phyloP scores from a whole-genome alignment of 2,329 filamentous ascomycete genomes.

The Colletotrichum musicola region DNA sequence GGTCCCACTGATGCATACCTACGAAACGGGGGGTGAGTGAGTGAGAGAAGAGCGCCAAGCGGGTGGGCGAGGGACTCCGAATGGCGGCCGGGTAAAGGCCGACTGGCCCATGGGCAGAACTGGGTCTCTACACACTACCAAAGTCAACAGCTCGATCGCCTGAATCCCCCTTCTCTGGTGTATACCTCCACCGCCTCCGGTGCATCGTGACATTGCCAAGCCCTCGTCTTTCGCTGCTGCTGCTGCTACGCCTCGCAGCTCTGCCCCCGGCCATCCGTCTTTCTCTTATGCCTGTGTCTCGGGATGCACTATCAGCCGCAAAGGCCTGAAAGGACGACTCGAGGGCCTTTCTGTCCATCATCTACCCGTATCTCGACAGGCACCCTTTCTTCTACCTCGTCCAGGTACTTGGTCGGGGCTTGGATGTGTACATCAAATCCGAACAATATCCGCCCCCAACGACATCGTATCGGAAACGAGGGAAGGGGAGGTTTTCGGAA shows the following conservation, averaged over 20 bases:
- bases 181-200: constrained; percentile 25
- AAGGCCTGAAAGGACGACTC: background rate
- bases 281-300: background rate
- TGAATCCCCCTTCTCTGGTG: background rate
- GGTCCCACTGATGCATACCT: constrained; percentile 17
- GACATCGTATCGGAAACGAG: constrained; percentile 13
- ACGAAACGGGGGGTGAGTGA: constrained; percentile 11
- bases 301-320: background rate
- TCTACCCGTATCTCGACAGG: background rate
- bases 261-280: background rate
- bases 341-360: background rate
- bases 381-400: too few species aligned
- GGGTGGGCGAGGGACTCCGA: constrained; percentile 20
- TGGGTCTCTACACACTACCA: background rate
- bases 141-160: background rate
- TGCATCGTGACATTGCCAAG: constrained; percentile 10
- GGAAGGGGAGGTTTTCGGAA: background rate
- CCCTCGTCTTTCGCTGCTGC: background rate
- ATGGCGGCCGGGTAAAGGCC: constrained; percentile 30
- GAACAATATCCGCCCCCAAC: background rate
- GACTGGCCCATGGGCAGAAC: constrained; percentile 4
- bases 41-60: background rate
- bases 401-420: background rate
- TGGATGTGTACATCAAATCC: background rate
- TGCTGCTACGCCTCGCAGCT: background rate